Conservation (phyloP, 140 eudicot species). For the Cichorium intybus region DNA sequence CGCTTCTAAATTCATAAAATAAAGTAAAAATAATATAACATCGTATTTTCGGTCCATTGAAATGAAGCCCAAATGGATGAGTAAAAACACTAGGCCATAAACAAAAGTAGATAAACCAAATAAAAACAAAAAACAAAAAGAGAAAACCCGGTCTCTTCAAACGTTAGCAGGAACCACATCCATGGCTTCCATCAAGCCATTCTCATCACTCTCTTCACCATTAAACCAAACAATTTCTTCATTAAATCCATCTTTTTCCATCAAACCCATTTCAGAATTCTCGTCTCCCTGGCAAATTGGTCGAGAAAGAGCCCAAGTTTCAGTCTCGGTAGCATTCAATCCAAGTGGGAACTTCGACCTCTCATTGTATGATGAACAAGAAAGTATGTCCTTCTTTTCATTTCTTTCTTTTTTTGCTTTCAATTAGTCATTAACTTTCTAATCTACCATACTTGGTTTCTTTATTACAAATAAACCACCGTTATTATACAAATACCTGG, state of each 20-base stretch:
- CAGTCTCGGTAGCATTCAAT: constrained; percentile 75
- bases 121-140: background rate
- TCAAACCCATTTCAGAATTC: constrained; percentile 38
- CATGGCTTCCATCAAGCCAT: constrained; percentile 56
- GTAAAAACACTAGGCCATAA: constrained; percentile 47
- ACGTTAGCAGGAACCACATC: constrained; percentile 21
- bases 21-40: too few relatives aligned
- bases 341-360: constrained; percentile 83
- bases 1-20: too few relatives aligned
- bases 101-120: constrained; percentile 27
- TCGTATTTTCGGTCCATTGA: constrained; percentile 22
- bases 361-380: constrained; percentile 63
- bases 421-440: background rate
- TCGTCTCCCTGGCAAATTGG: constrained; percentile 25
- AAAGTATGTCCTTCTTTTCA: constrained; percentile 27
- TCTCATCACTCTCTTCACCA: constrained; percentile 41
- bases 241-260: constrained; percentile 25
- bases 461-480: background rate
- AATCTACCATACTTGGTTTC: background rate
- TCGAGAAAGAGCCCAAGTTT: constrained; percentile 35
- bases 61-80: constrained; percentile 25
- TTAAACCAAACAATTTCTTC: constrained; percentile 36
- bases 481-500: background rate
- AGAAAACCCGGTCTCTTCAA: background rate
- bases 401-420: background rate